Evolutionary conservation across 2,329 filamentous ascomycete species (phyloP), one percentile per base, ranked within the genome.

Genomic region (Cladophialophora bantiana): DNA sequence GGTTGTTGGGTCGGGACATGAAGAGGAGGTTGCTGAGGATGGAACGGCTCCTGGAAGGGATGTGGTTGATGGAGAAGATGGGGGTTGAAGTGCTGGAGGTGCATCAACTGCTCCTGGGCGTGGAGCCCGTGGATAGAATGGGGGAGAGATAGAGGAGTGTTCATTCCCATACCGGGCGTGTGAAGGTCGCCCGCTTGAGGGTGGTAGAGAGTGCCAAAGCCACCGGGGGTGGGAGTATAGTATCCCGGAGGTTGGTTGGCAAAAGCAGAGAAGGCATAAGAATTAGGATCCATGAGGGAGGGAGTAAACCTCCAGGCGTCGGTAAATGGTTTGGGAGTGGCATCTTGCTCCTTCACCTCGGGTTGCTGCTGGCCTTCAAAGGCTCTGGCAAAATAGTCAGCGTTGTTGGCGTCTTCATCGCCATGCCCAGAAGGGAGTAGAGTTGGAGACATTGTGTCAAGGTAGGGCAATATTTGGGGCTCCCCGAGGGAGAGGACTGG

Each of bases 251-350:
- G 87, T 70, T 94, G 91, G 78, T 91, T 92, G 70, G 90, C 88
- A 75, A 96, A 94, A 64, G 85, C 85, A 67, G 88, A 85, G 79
- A 97, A 97, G 31, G 88, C 87, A 77, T 92, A 92, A 35, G 92
- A 91, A 77, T 90, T 93, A 18, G 93, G 89, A 76, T 98, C 94
- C 76, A 98, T 86, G 65, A 96, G 83, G 26, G 93, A 95, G 3
- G 94, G 93, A 2, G 94, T 96, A 75, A 97, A 93, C 71, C 91
- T 87, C 89, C 94, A 95, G 73, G 86, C 88, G 73, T 97, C 93
- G 74, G 90, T 89, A 50, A 90, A 86, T 18, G 89, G 90, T 76
- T 91, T 88, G 4, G 93, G 92, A 52, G 59, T 54, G 35, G 59
- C 59, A 75, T 97, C 93, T 74, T 91, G 87, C 78, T 95, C 91